Evolutionary conservation across 495 filamentous ascomycete species (phyloP).

Genomic region (Podospora pseudocomata): DNA sequence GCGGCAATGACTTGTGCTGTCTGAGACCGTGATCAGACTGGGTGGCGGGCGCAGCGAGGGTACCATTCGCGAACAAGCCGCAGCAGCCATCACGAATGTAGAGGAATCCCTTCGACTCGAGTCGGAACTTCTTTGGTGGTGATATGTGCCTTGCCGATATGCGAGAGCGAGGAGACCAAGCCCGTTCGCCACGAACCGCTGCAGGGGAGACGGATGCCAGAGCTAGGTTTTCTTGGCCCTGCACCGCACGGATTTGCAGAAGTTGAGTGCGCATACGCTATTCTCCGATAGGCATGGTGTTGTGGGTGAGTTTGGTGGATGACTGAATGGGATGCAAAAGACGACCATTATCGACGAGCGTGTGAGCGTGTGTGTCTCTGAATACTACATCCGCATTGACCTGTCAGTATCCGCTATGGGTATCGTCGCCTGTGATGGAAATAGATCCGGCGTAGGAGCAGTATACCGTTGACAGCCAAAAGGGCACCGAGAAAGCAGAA

Average conservation of each 20-base stretch:
- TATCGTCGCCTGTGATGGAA: background rate
- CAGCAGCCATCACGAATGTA: background rate
- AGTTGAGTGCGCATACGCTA: conserved; percentile 6
- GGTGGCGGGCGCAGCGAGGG: background rate
- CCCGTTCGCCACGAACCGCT: conserved; percentile 25
- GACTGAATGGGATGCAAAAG: background rate
- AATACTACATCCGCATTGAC: conserved; percentile 6
- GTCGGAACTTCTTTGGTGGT: background rate
- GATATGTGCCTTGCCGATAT: conserved; percentile 1
- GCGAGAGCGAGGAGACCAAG: conserved; percentile 2
- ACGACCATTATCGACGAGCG: background rate
- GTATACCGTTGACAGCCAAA: background rate
- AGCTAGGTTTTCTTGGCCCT: conserved; percentile 14
- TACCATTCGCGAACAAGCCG: background rate
- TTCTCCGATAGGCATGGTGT: conserved; percentile 22
- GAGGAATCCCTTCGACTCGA: background rate
- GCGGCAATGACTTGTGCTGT: background rate
- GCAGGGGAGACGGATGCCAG: conserved; percentile 19
- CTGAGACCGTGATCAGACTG: background rate
- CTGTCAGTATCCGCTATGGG: too few species aligned
- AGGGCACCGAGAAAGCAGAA: too few species aligned
- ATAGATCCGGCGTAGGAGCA: background rate
- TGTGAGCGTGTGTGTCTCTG: background rate
- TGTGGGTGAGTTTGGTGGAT: background rate
- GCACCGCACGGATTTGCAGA: conserved; percentile 20